Base-by-base conservation (phyloP, 2,329 filamentous ascomycete genomes). In the Aureobasidium pullulans region DNA sequence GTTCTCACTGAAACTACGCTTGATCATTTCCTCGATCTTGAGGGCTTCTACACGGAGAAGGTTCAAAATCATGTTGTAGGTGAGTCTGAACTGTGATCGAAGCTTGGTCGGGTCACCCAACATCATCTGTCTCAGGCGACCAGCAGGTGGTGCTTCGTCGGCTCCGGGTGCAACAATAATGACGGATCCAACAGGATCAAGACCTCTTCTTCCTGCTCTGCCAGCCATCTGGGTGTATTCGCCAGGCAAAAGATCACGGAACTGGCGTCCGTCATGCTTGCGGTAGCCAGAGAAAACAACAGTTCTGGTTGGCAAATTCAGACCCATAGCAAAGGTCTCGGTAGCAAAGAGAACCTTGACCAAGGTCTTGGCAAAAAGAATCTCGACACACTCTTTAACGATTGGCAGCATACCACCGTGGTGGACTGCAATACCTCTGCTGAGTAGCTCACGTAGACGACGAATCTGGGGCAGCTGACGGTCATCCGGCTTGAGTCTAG, bases 1-100 rank as follows among this genome's bases (percentile, higher is more conserved):
- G 73, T 99, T 94, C 73, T 99, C 94, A 56, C 93, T 96, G 79
- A 99, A 99, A 72, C 92, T 96, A 65, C 94, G 88, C 81, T 99
- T 99, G 78, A 99, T 99, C 94, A 99, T 99, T 75, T 99, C 94
- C 72, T 99, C 94, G 66, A 99, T 97, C 77, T 96, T 97, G 64
- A 99, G 76, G 2, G 94, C 94, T 73, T 99, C 94, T 2, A 99
- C 94, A 37, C 94, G 87, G 50, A 99, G 79, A 34, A 99, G 79
- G 69, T 97, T 99, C 32, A 99, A 78, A 62, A 99, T 99, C 94
- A 99, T 99, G 75, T 97, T 99, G 79, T 99, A 99, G 0, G 95
- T 99, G 49, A 99, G 79, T 62, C 94, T 85, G 79, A 99, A 99
- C 70, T 99, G 94, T 6, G 93, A 97, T 48, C 91, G 85, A 50